Evolutionary conservation across 106 monocot species (phyloP).

Genomic region (Allium sativum): DNA sequence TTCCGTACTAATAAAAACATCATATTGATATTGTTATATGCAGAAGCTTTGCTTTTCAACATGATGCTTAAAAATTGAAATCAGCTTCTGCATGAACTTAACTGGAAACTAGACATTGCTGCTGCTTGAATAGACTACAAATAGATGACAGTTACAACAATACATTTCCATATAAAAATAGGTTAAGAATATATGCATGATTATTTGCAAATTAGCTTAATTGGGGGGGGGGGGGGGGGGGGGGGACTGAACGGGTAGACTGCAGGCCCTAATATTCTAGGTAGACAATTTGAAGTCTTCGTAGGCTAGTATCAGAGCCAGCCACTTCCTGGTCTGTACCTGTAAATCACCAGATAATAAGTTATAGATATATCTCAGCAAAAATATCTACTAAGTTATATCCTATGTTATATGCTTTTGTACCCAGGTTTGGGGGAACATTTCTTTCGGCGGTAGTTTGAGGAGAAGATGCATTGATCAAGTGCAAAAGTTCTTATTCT

Average conservation of each 20-base stretch:
- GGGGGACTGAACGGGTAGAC: background rate
- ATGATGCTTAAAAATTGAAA: too few relatives aligned
- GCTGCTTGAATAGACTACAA: background rate
- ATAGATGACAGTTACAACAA: background rate
- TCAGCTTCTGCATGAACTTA: too few relatives aligned
- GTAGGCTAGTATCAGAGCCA: background rate
- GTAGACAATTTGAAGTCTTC: background rate
- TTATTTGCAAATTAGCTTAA: background rate
- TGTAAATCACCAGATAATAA: background rate
- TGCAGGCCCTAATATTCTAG: background rate
- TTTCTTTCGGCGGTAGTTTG: background rate
- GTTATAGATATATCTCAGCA: background rate
- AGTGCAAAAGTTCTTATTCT: background rate
- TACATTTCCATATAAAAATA: too few relatives aligned
- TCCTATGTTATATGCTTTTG: background rate
- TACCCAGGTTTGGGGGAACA: background rate
- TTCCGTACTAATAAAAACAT: too few relatives aligned
- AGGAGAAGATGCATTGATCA: background rate
- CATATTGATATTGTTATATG: too few relatives aligned
- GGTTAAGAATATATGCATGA: too few relatives aligned
- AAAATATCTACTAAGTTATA: background rate
- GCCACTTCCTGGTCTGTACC: slow-evolving; percentile 9
- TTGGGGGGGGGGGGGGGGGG: too few relatives aligned
- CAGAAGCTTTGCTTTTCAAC: too few relatives aligned
- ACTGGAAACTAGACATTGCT: too few relatives aligned